Base-by-base conservation (phyloP, 148 eudicot genomes). In the Drosera capensis region DNA sequence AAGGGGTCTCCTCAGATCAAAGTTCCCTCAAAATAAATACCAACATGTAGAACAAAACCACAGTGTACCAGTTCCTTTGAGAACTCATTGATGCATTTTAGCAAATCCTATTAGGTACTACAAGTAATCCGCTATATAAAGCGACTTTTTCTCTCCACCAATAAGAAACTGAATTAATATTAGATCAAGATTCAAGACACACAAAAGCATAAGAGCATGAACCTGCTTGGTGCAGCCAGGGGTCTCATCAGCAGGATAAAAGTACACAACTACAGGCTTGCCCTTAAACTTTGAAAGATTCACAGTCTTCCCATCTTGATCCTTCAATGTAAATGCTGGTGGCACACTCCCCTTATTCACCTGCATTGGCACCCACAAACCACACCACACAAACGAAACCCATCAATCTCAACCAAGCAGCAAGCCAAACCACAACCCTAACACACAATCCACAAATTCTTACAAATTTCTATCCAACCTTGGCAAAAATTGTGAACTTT, bases 141-240 rank as follows among this genome's bases (percentile, higher is more conserved):
- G n/a, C n/a, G n/a, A n/a, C n/a, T n/a, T n/a, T n/a, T n/a, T n/a
- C n/a, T n/a, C n/a, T n/a, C n/a, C n/a, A n/a, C 38, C 38, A 34
- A 34, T 15, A 1, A 1, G 38, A 13, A 34, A 11, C 1, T 2
- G 14, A 34, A 25, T 17, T 20, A 44, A 18, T 14, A 14, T 7
- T 0, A 18, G 5, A 17, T 13, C n/a, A n/a, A 11, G 8, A 34
- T 6, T 7, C 8, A 11, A 34, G 11, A 34, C 38, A 34, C 40
- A 49, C 39, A 20, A n/a, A n/a, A n/a, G n/a, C n/a, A n/a, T n/a
- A n/a, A n/a, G n/a, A n/a, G n/a, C n/a, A n/a, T 23, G 40, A 17
- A 82, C 99, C 95, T 92, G 99, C 70, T 92, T 92, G 72, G 99
- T 92, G 73, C 99, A 92, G 45, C 99, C 99, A 75, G 99, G 99